These are phyloP conservation scores for Cyclostephanos invisitatus DNA, from an alignment of 108 stramenopile species.

Conservation along the genomic window DNA sequence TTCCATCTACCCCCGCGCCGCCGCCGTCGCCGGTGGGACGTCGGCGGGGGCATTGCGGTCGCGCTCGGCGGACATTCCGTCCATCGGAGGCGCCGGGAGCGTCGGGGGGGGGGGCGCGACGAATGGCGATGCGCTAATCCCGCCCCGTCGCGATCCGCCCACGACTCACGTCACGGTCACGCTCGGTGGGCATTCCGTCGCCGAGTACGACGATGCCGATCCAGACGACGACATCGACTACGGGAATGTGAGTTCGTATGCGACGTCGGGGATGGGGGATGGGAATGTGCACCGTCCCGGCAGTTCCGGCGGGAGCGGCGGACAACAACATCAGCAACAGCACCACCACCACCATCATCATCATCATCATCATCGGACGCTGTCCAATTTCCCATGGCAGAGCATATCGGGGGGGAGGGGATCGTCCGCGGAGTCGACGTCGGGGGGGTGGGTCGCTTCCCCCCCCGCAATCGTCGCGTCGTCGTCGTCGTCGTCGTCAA, in stretches of 20 bases:
- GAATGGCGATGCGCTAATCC: not conserved
- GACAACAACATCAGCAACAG: not conserved
- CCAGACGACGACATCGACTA: conserved; percentile 4
- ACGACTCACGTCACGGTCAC: conserved; percentile 63
- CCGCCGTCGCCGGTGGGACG: too few relatives aligned
- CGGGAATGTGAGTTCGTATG: not conserved
- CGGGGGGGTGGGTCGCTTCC: not conserved
- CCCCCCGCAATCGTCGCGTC: not conserved
- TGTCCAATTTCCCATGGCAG: not conserved
- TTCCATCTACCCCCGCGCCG: too few relatives aligned
- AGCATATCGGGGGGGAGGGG: not conserved
- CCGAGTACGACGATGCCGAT: conserved; percentile 54
- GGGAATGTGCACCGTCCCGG: too few relatives aligned
- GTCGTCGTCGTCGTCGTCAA: not conserved
- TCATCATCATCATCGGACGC: not conserved
- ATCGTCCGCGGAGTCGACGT: too few relatives aligned
- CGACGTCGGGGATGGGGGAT: too few relatives aligned
- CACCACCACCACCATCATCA: not conserved
- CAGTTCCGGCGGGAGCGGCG: too few relatives aligned
- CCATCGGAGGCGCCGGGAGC: not conserved
- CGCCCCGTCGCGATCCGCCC: not conserved
- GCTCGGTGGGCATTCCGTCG: conserved; percentile 55
- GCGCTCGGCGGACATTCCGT: too few relatives aligned
- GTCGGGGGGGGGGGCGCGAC: conserved; percentile 1
- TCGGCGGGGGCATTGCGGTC: too few relatives aligned